phyloP scores from a whole-genome alignment of 2,329 filamentous ascomycete genomes.

The Cercospora sp. region DNA sequence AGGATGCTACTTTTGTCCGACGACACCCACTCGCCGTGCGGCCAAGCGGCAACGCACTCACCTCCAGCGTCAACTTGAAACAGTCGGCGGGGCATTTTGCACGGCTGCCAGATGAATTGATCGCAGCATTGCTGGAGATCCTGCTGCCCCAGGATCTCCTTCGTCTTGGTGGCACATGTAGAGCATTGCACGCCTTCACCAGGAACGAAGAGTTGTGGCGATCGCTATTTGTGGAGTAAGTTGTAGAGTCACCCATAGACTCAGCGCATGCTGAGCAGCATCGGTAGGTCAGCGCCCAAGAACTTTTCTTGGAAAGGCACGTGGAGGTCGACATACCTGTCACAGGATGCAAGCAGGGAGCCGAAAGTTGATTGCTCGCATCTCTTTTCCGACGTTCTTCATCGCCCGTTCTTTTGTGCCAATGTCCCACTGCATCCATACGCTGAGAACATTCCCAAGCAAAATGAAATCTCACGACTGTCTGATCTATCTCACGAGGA shows the following conservation, averaged over 20 bases:
- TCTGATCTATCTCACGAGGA: conserved; percentile 67
- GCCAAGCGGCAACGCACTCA: conserved; percentile 80
- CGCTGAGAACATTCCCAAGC: conserved; percentile 66
- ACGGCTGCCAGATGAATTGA: conserved; percentile 74
- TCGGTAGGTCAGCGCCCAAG: conserved; percentile 45
- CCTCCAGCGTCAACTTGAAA: conserved; percentile 66
- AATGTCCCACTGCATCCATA: conserved; percentile 69
- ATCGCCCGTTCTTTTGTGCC: conserved; percentile 87
- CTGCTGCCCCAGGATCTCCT: conserved; percentile 65
- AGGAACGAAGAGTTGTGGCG: conserved; percentile 88
- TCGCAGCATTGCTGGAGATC: conserved; percentile 72
- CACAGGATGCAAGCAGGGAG: conserved; percentile 54
- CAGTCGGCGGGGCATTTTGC: conserved; percentile 64
- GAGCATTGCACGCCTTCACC: conserved; percentile 81
- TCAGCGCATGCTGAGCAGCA: conserved; percentile 32
- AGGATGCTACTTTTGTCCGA: conserved; percentile 57
- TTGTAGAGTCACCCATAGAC: conserved; percentile 33
- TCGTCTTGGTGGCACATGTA: conserved; percentile 73
- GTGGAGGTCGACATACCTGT: conserved; percentile 78
- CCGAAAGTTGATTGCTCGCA: conserved; percentile 68
- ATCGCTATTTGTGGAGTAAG: conserved; percentile 78
- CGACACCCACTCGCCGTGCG: conserved; percentile 81
- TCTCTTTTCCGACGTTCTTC: conserved; percentile 86
- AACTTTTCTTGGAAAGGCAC: conserved; percentile 72
- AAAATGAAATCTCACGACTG: conserved; percentile 72